phyloP scores from a whole-genome alignment of 2,329 filamentous ascomycete species.

The Thermothelomyces thermophilus region DNA sequence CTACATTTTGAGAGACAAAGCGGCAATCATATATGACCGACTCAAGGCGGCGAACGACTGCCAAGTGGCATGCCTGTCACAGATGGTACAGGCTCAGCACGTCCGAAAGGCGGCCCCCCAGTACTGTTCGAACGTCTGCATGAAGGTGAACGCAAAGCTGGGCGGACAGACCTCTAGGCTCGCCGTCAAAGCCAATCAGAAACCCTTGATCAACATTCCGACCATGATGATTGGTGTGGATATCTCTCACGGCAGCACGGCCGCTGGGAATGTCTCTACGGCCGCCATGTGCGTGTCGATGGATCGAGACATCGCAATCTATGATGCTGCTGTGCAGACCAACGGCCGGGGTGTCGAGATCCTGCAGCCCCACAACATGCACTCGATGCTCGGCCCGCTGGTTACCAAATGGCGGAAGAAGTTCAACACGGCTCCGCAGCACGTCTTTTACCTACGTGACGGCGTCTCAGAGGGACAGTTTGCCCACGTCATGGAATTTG shows the following conservation, averaged over 20 bases:
- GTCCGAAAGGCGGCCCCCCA: slow-evolving; percentile 66
- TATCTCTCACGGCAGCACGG: slow-evolving; percentile 76
- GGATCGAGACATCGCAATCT: slow-evolving; percentile 65
- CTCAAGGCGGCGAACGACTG: slow-evolving; percentile 89
- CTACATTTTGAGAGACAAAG: slow-evolving; percentile 67
- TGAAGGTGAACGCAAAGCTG: slow-evolving; percentile 97
- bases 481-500: slow-evolving; percentile 67
- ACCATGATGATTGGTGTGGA: slow-evolving; percentile 89
- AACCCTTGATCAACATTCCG: slow-evolving; percentile 39
- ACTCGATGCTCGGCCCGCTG: slow-evolving; percentile 58
- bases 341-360: slow-evolving; percentile 82
- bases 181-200: slow-evolving; percentile 29
- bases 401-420: slow-evolving; percentile 57
- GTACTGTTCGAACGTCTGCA: slow-evolving; percentile 87
- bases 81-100: slow-evolving; percentile 68
- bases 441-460: slow-evolving; percentile 88
- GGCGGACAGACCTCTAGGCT: slow-evolving; percentile 66
- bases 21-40: slow-evolving; percentile 66
- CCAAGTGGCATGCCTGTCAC: slow-evolving; percentile 74
- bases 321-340: slow-evolving; percentile 70
- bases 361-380: slow-evolving; percentile 60
- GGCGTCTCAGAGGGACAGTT: slow-evolving; percentile 89
- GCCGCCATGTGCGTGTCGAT: slow-evolving; percentile 81
- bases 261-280: slow-evolving; percentile 62
- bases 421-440: slow-evolving; percentile 53